phyloP scores from a whole-genome alignment of 768 basidiomycete species.

The Ramaria sp. region DNA sequence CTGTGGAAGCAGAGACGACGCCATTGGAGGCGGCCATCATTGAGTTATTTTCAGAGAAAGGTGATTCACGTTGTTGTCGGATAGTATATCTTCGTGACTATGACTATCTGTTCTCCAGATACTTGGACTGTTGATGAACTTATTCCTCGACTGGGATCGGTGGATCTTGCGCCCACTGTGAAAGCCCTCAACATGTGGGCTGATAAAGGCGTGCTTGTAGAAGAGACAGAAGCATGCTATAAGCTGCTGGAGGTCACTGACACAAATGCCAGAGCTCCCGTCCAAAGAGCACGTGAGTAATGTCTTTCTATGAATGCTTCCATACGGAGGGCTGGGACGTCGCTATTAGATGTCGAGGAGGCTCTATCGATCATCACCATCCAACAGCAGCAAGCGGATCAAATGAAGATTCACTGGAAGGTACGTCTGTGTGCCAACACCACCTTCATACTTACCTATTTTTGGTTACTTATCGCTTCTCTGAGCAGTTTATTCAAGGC shows the following conservation, averaged over 20 bases:
- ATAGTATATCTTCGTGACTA: not conserved
- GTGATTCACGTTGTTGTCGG: slow-evolving; percentile 23
- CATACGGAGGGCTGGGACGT: not conserved
- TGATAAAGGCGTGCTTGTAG: slow-evolving; percentile 70
- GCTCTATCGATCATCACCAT: slow-evolving; percentile 39
- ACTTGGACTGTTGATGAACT: slow-evolving; percentile 67
- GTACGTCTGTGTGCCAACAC: slow-evolving; percentile 25
- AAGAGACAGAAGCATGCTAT: slow-evolving; percentile 50
- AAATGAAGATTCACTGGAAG: slow-evolving; percentile 88
- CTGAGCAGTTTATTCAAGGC: slow-evolving; percentile 68
- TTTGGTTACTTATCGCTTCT: slow-evolving; percentile 2
- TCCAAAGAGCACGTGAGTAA: slow-evolving; percentile 6
- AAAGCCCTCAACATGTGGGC: slow-evolving; percentile 80
- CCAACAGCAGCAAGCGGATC: slow-evolving; percentile 72
- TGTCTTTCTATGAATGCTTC: slow-evolving; percentile 14
- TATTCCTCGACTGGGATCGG: slow-evolving; percentile 46
- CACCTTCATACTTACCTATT: not conserved
- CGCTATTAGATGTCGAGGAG: slow-evolving; percentile 28
- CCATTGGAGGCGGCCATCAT: slow-evolving; percentile 88
- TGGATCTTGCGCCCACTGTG: slow-evolving; percentile 53
- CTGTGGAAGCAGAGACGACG: slow-evolving; percentile 61
- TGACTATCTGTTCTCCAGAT: slow-evolving; percentile 29
- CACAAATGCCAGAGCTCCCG: slow-evolving; percentile 21
- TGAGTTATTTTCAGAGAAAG: slow-evolving; percentile 69
- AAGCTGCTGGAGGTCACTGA: slow-evolving; percentile 54